Evolutionary conservation across 106 monocot genomes (phyloP), one percentile per base, ranked within the genome.

Genomic region (Dendrobium chrysotoxum): DNA sequence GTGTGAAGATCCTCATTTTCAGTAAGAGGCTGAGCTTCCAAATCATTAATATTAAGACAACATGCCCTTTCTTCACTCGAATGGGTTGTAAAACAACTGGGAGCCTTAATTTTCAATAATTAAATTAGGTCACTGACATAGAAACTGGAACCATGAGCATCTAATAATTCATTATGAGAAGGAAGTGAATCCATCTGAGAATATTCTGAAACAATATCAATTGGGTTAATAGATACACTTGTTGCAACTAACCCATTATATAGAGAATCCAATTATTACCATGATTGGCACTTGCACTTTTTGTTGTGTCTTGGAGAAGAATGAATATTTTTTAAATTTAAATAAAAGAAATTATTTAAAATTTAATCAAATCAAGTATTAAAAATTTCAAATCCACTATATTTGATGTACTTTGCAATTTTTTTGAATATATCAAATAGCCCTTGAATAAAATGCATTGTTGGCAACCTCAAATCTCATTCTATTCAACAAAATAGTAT

Each of bases 221-320:
- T 23, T 13, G 75, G 20, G 18, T 31, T 31, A 31, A 75, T 75
- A n/a, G 75, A 44, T 23, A 6, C 75, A 41, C 44, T 75, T 21
- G 25, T 47, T 40, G 6, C n/a, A 7, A 7, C 42, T 3, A n/a
- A n/a, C 2, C 13, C 76, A 35, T 15, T 25, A 76, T 26, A 2
- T 40, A 40, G 8, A 47, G 76, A 46, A 76, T 76, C 76, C 10
- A 76, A 71, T 12, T 67, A 67, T 31, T 71, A 71, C 35, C 31
- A 71, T 6, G 16, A 71, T 35, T 71, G 15, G 71, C 3, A 35
- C 12, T 28, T 71, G 31, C 71, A 71, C 28, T 5, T 16, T 71
- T 16, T 71, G 30, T 71, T n/a, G 15, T 35, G 71, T 10, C 31
- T 38, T 4, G 17, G 35, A 16, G 74, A n/a, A n/a, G n/a, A n/a